Evolutionary conservation across 441 rosid species (phyloP), one percentile per base, ranked within the genome.

Genomic region (Erysimum pusillum): DNA sequence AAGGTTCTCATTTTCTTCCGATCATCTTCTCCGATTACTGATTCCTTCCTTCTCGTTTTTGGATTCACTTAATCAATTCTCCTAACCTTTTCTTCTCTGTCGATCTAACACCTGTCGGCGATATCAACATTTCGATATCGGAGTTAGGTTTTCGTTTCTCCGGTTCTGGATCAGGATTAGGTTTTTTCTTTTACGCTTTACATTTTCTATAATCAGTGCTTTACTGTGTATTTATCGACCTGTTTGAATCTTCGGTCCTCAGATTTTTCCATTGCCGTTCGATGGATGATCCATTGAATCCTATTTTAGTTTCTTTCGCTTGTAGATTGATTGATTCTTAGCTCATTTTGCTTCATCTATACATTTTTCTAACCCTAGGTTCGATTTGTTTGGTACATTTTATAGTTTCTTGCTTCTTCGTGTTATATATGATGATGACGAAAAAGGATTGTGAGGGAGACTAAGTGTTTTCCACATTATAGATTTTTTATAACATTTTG

Each of bases 1-100:
- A 28, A 77, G 80, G 76, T 70, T 49, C 69, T 67, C 53, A 39
- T 49, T 52, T 45, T 10, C 18, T 68, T 51, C 57, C 60, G 61
- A 76, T 45, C 61, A 63, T 70, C 28, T 35, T 42, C 53, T 39
- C 6, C 53, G 44, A 13, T 67, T 48, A 25, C 13, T 70, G n/a
- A 1, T 42, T 45, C 7, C 14, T 61, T 4, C 18, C 10, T 32
- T 61, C 14, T 68, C 59, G 17, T 61, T 49, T 52, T 2, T 39
- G 1, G 48, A 67, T 68, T 67, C 42, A 13, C 0, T 52, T 42
- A 3, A 1, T 10, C 2, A 25, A 5, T 49, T 6, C 0, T 44
- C 20, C 8, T 34, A 12, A 13, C 58, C 2, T 34, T 61, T 68
- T 68, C 64, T 7, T 45, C 35, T 60, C 1, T 35, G 6, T 62